These are phyloP conservation scores for Globisporangium mamillatum DNA, from an alignment of 352 stramenopile species.

Conservation along the genomic window DNA sequence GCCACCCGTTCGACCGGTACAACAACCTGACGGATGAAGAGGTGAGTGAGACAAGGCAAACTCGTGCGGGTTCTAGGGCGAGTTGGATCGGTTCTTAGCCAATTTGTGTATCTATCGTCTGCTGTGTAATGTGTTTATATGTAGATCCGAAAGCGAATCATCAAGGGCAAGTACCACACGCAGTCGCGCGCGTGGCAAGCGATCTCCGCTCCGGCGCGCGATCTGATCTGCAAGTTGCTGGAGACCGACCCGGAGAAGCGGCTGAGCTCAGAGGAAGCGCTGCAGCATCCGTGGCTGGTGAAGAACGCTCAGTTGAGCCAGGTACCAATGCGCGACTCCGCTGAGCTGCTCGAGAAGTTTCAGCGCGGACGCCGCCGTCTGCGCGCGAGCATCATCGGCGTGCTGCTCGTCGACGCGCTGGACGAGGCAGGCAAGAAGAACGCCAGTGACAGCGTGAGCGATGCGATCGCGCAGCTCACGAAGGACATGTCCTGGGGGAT, in stretches of 20 bases:
- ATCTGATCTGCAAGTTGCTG: slow-evolving; percentile 74
- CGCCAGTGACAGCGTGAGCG: slow-evolving; percentile 12
- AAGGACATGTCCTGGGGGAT: slow-evolving; percentile 63
- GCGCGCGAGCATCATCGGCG: slow-evolving; percentile 73
- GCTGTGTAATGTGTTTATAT: neutral
- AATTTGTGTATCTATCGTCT: neutral
- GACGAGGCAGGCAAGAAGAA: slow-evolving; percentile 28
- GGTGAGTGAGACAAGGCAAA: slow-evolving; percentile 23
- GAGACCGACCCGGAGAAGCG: slow-evolving; percentile 60
- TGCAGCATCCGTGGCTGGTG: slow-evolving; percentile 71
- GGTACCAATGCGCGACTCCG: slow-evolving; percentile 62
- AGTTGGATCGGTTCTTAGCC: too few relatives aligned
- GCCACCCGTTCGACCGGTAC: slow-evolving; percentile 81
- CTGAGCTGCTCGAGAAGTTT: slow-evolving; percentile 74
- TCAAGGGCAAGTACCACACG: slow-evolving; percentile 72
- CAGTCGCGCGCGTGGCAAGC: slow-evolving; percentile 71
- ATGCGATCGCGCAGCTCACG: slow-evolving; percentile 32
- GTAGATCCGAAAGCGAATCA: slow-evolving; percentile 76
- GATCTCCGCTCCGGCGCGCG: slow-evolving; percentile 57
- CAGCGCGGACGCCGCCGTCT: slow-evolving; percentile 71
- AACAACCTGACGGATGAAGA: slow-evolving; percentile 86
- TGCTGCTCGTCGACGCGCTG: slow-evolving; percentile 64
- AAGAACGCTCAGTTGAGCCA: slow-evolving; percentile 52
- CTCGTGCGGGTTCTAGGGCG: too few relatives aligned
- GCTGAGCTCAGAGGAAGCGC: slow-evolving; percentile 59